A percentile compares a stretch with the other conserved stretches of the same genome.
Evolutionary conservation across 768 basidiomycete species (phyloP).

Genomic region (Leccinum pellstonianum): DNA sequence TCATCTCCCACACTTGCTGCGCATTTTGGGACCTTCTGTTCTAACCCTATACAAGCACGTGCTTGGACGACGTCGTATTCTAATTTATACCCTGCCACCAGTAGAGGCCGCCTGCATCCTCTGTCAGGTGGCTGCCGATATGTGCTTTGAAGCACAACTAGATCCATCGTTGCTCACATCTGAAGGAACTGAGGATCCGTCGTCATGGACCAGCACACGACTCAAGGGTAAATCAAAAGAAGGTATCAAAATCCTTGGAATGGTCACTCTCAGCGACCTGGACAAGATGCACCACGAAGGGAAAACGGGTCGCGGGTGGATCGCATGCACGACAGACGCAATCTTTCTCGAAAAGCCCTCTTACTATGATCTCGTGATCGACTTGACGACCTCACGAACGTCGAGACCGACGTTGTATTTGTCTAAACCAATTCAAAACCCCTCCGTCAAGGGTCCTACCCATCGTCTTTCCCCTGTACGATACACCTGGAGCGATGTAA

Average conservation of each 20-base stretch:
- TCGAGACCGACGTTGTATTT: constrained; percentile 67
- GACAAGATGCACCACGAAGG: constrained; percentile 58
- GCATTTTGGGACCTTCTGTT: constrained; percentile 75
- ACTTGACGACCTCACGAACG: constrained; percentile 65
- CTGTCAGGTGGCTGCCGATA: constrained; percentile 59
- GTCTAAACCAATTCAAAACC: constrained; percentile 46
- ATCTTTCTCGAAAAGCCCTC: constrained; percentile 80
- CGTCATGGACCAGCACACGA: constrained; percentile 32
- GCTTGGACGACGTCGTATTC: constrained; percentile 67
- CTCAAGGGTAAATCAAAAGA: constrained; percentile 44
- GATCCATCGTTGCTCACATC: constrained; percentile 23
- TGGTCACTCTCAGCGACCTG: constrained; percentile 76
- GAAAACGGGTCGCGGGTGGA: constrained; percentile 68
- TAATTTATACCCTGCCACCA: constrained; percentile 77
- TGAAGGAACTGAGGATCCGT: constrained; percentile 24
- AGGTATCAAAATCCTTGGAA: constrained; percentile 69
- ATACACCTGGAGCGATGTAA: constrained; percentile 84
- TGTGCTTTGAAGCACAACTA: constrained; percentile 51
- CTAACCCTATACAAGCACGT: constrained; percentile 80
- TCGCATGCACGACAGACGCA: constrained; percentile 85
- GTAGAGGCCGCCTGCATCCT: constrained; percentile 78
- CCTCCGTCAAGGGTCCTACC: constrained; percentile 40
- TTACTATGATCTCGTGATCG: constrained; percentile 79
- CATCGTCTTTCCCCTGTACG: constrained; percentile 61
- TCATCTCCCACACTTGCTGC: constrained; percentile 73